Evolutionary conservation across 2,329 filamentous ascomycete species (phyloP), one percentile per base, ranked within the genome.

Genomic region (Monilinia laxa): DNA sequence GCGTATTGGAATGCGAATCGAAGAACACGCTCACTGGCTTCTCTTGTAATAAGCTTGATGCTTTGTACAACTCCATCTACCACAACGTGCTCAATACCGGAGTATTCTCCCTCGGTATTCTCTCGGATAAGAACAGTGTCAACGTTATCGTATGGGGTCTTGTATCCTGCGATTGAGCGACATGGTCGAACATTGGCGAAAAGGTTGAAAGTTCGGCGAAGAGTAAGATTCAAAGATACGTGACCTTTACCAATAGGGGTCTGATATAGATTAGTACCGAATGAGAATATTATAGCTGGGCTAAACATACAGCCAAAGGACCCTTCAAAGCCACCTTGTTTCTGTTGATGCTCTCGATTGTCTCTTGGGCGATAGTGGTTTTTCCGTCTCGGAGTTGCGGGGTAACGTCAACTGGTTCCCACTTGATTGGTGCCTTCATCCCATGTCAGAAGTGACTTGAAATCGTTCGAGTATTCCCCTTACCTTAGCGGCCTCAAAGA

Each of bases 51-150:
- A 79, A 99, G 92, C 88, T 99, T 99, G 83, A 99, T 99, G 84
- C 90, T 94, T 87, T 99, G 95, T 38, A 99, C 95, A 62, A 99
- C 95, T 74, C 95, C 95, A 75, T 98, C 93, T 31, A 98, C 93
- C 45, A 98, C 95, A 68, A 97, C 88, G 83, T 99, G 95, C 86
- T 99, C 95, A 76, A 99, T 98, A 70, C 95, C 95, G 53, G 92
- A 97, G 88, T 99, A 99, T 85, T 98, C 95, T 80, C 95, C 95
- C 87, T 98, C 95, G 74, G 95, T 98, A 87, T 99, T 99, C 85
- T 99, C 95, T 81, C 95, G 92, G 82, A 99, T 98, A 78, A 99
- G 85, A 77, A 97, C 92, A 51, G 93, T 97, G 82, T 99, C 91
- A 78, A 99, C 95, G 76, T 91, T 87, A 80, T 98, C 94, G 84